phyloP scores from a whole-genome alignment of 139 green algal species.

The Volvox reticuliferus region DNA sequence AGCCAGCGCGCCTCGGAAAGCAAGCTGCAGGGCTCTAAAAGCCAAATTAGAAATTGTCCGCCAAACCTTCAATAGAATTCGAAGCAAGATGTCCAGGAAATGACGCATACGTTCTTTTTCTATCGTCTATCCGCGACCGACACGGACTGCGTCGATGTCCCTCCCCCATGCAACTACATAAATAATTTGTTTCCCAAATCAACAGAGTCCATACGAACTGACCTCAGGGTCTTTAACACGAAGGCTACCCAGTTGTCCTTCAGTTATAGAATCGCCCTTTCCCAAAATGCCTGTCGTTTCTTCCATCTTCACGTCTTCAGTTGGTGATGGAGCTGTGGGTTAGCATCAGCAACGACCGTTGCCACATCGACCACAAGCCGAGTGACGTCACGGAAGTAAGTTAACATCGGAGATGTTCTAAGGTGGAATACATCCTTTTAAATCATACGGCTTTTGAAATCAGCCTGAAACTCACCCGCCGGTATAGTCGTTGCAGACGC shows the following conservation, averaged over 20 bases:
- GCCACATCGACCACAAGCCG: no score
- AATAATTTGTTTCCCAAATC: neutral
- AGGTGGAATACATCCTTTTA: no score
- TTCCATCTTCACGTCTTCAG: slow-evolving; percentile 20
- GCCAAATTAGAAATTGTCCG: no score
- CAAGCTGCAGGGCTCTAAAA: no score
- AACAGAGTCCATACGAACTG: neutral
- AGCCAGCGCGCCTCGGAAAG: no score
- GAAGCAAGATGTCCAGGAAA: no score
- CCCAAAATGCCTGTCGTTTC: neutral
- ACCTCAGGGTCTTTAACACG: slow-evolving; percentile 34
- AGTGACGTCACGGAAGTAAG: neutral
- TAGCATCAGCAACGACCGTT: neutral
- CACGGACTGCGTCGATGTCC: neutral
- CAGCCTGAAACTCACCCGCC: no score
- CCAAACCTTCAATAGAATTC: no score
- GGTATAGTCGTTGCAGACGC: no score
- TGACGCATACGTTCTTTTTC: no score
- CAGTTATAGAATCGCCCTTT: neutral
- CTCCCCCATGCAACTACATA: neutral
- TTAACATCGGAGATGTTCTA: neutral
- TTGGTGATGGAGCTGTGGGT: neutral
- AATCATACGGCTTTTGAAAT: no score
- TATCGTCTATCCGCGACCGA: neutral
- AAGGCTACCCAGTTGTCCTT: neutral